These are phyloP conservation scores for Pisolithus albus DNA, from an alignment of 768 basidiomycete genomes.

Conservation along the genomic window DNA sequence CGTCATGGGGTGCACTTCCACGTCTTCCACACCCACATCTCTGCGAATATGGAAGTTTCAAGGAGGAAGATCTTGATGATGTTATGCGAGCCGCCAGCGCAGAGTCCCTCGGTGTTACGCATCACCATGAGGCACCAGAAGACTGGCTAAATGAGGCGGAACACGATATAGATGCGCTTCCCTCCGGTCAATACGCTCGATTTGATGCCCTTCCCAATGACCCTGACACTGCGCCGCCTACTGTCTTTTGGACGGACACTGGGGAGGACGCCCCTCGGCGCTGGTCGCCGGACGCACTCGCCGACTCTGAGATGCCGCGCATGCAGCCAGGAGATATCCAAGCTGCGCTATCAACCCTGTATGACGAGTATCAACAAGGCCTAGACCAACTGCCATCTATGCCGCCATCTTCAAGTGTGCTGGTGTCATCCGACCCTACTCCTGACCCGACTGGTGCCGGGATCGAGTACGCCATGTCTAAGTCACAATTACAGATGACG, in stretches of 20 bases:
- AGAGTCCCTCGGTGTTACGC: neutral
- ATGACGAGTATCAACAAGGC: conserved; percentile 43
- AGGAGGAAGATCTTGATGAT: neutral
- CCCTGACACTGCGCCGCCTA: conserved; percentile 16
- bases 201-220: conserved; percentile 9
- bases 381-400: conserved; percentile 39
- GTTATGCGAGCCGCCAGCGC: neutral
- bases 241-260: conserved; percentile 18
- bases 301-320: neutral
- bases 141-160: neutral
- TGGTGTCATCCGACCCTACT: conserved; percentile 5
- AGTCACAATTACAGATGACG: conserved; percentile 52
- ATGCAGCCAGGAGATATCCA: conserved; percentile 26
- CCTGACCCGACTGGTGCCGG: conserved; percentile 29
- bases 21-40: neutral
- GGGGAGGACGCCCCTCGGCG: conserved; percentile 9
- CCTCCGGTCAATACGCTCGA: neutral
- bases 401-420: conserved; percentile 22
- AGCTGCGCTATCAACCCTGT: conserved; percentile 38
- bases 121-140: neutral
- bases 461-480: conserved; percentile 49
- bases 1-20: neutral
- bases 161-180: neutral
- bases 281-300: neutral
- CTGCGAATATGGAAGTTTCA: neutral